These are phyloP conservation scores for Microstegium vimineum DNA, from an alignment of 176 grass and related monocot species.

Conservation along the genomic window DNA sequence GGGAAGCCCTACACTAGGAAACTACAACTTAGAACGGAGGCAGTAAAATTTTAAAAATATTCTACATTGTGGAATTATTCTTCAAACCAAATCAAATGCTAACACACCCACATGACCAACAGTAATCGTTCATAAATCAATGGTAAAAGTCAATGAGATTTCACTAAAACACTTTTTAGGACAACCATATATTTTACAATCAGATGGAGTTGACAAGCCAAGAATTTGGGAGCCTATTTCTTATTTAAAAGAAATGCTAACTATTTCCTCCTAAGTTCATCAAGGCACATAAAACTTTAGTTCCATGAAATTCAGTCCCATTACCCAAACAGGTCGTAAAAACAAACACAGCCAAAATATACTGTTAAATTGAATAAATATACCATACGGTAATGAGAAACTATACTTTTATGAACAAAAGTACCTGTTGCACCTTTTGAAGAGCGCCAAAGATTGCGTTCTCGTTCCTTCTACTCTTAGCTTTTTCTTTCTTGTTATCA, in stretches of 20 bases:
- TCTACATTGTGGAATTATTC: background rate
- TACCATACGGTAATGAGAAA: background rate
- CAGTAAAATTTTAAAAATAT: background rate
- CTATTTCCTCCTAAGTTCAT: background rate
- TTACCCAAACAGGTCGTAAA: background rate
- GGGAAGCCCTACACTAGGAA: background rate
- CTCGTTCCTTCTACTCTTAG: slow-evolving; percentile 37
- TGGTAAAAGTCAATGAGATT: background rate
- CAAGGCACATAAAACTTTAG: background rate
- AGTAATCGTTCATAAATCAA: background rate
- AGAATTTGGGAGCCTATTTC: background rate
- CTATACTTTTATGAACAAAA: background rate
- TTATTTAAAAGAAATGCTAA: background rate
- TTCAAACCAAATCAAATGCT: background rate
- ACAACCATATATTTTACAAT: background rate
- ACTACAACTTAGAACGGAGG: background rate
- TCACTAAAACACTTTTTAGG: background rate
- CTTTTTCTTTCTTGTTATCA: slow-evolving; percentile 62
- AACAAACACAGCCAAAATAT: background rate
- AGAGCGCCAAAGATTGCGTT: slow-evolving; percentile 10
- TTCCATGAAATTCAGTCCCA: background rate
- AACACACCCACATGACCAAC: background rate
- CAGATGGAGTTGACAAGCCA: background rate
- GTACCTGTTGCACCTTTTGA: slow-evolving; percentile 45
- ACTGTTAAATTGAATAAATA: background rate